These are phyloP conservation scores for Jacaranda copaia DNA, from an alignment of 257 asterid genomes.

Conservation along the genomic window DNA sequence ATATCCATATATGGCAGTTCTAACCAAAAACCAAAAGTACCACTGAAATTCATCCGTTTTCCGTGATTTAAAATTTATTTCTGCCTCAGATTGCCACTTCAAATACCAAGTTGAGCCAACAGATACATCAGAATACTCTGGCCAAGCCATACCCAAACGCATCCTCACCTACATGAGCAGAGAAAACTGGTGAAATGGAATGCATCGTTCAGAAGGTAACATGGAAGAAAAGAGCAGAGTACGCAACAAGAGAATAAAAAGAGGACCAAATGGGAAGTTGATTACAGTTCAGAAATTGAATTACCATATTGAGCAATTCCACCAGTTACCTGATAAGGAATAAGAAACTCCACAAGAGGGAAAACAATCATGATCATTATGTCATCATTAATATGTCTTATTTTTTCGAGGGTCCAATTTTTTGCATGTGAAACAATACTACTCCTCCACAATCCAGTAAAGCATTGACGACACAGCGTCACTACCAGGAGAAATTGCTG, in stretches of 20 bases:
- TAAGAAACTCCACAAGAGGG: slow-evolving; percentile 77
- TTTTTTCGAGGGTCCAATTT: slow-evolving; percentile 54
- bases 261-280: slow-evolving; percentile 30
- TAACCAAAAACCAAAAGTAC: slow-evolving; percentile 85
- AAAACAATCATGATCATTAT: slow-evolving; percentile 83
- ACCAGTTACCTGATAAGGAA: slow-evolving; percentile 80
- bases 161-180: slow-evolving; percentile 64
- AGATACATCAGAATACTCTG: slow-evolving; percentile 79
- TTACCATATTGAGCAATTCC: slow-evolving; percentile 32
- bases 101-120: slow-evolving; percentile 84
- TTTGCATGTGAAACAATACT: slow-evolving; percentile 52
- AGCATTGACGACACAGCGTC: slow-evolving; percentile 60
- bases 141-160: slow-evolving; percentile 96
- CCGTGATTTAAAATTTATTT: slow-evolving; percentile 61
- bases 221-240: slow-evolving; percentile 18
- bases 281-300: slow-evolving; percentile 13
- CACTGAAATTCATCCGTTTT: slow-evolving; percentile 67
- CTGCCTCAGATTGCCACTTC: slow-evolving; percentile 90
- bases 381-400: slow-evolving; percentile 70
- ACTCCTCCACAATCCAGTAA: slow-evolving; percentile 69
- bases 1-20: slow-evolving; percentile 71
- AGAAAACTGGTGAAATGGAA: slow-evolving; percentile 15
- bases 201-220: slow-evolving; percentile 29
- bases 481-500: slow-evolving; percentile 71
- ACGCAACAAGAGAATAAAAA: slow-evolving; percentile 23